Percentiles rank a stretch among this genome's conserved stretches.
phyloP scores from a whole-genome alignment of 306 rosid genomes.

The Ziziphus jujuba region DNA sequence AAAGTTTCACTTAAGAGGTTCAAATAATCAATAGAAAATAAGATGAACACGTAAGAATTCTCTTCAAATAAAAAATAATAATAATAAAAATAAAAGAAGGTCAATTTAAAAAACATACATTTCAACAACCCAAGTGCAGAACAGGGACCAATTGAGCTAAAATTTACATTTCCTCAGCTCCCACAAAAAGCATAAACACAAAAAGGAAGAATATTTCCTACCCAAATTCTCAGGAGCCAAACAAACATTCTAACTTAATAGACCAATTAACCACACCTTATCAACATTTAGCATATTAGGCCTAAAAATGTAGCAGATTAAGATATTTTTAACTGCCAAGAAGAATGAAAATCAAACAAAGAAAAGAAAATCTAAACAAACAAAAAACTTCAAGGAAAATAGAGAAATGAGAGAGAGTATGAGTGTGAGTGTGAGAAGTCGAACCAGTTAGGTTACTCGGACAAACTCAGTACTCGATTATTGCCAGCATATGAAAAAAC shows the following conservation, averaged over 20 bases:
- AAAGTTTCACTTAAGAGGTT: background rate
- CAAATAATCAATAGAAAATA: background rate
- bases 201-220: background rate
- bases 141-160: background rate
- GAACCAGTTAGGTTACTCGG: slow-evolving; percentile 59
- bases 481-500: too few species aligned
- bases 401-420: slow-evolving; percentile 1
- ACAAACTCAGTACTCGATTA: slow-evolving; percentile 15
- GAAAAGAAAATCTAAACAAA: background rate
- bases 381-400: background rate
- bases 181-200: background rate
- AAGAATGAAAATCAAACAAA: slow-evolving; percentile 5
- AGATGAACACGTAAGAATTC: background rate
- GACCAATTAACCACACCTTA: background rate
- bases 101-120: background rate
- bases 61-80: too few species aligned
- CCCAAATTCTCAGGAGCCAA: slow-evolving; percentile 17
- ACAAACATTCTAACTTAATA: background rate
- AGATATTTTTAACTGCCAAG: background rate
- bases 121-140: background rate
- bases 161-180: background rate
- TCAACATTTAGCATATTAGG: background rate
- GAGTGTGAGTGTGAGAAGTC: too few species aligned
- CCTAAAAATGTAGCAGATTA: background rate
- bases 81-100: too few species aligned